Percentiles rank a stretch among this genome's conserved stretches.
phyloP scores from a whole-genome alignment of 495 filamentous ascomycete species.

The Trichoderma asperelloides region DNA sequence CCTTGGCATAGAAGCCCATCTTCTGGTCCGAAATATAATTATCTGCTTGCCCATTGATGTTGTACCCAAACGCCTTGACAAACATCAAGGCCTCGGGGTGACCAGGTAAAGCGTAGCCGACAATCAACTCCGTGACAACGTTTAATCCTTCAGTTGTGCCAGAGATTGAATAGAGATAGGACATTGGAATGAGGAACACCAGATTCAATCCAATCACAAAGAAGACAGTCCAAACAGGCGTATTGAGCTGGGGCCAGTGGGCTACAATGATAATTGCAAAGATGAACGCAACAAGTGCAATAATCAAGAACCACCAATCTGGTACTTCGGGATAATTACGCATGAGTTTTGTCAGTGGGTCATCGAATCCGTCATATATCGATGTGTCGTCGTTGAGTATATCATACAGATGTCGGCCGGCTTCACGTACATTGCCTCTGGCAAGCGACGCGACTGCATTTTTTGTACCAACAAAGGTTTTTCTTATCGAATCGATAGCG shows the following conservation, averaged over 20 bases:
- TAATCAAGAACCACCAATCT: slow-evolving; percentile 34
- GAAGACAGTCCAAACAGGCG: slow-evolving; percentile 26
- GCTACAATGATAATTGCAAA: slow-evolving; percentile 35
- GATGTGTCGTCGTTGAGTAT: slow-evolving; percentile 14
- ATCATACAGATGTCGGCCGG: slow-evolving; percentile 1
- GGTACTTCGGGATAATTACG: slow-evolving; percentile 29
- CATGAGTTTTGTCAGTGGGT: slow-evolving; percentile 31
- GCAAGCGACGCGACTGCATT: slow-evolving; percentile 19
- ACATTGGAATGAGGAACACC: slow-evolving; percentile 28
- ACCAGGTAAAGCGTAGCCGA: slow-evolving; percentile 27
- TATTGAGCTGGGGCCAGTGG: slow-evolving; percentile 16
- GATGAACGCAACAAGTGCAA: slow-evolving; percentile 26
- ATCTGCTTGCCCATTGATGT: slow-evolving; percentile 31
- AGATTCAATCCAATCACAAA: slow-evolving; percentile 30
- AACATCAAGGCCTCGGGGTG: slow-evolving; percentile 36
- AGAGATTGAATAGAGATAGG: slow-evolving; percentile 30
- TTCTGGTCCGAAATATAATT: slow-evolving; percentile 32
- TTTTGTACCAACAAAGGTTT: slow-evolving; percentile 27
- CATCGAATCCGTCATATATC: slow-evolving; percentile 15
- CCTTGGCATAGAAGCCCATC: slow-evolving; percentile 31
- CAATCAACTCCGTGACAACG: slow-evolving; percentile 37
- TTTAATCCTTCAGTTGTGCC: slow-evolving; percentile 33
- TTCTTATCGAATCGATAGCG: slow-evolving; percentile 24
- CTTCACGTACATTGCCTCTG: slow-evolving; percentile 11
- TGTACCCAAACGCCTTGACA: slow-evolving; percentile 35